Base-by-base conservation (phyloP, 2,329 filamentous ascomycete genomes). In the Ascosphaera pollenicola region DNA sequence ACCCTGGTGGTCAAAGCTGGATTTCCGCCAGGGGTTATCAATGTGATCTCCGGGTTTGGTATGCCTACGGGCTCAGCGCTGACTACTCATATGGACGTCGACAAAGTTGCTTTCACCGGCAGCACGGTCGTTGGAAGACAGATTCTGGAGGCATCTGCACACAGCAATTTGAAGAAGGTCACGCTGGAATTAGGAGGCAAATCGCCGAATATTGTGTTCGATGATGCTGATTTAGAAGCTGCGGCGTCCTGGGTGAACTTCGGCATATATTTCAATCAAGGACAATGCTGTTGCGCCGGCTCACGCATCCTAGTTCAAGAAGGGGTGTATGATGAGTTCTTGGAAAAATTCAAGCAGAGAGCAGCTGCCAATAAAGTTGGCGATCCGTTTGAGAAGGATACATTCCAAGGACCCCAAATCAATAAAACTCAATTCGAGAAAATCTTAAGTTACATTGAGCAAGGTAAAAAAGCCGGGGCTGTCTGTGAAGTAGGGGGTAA, bases 121-220 rank as follows among this genome's bases (percentile, higher is more conserved):
- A 71, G 66, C 26, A 76, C 72, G 1, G 64, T 64, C 35, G 72
- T 76, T 3, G 72, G 72, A 17, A 73, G 68, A 47, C 60, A 94
- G 61, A 71, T 98, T 40, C 93, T 94, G 84, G 79, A 80, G 63
- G 85, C 94, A 59, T 77, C 78, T 8, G 73, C 84, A 0, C n/a
- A n/a, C n/a, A 69, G 71, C 32, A 93, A 84, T 0, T 62, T 83
- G 19, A 95, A 95, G 69, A 81, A 81, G 54, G 64, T 81, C 1
- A 89, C 81, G 0, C 79, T 93, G 56, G 87, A 95, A 56, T 76
- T 95, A 1, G 87, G 87, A 40, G 89, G 87, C 37, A 95, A 95
- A 55, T 81, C 87, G 0, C 87, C 87, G 1, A 92, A 94, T 55
- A 94, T 95, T 47, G 83, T 95, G 26, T 95, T 95, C 52, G 84